Evolutionary conservation across 2,329 filamentous ascomycete species (phyloP), one percentile per base, ranked within the genome.

Genomic region (Sphaerulina populicola): DNA sequence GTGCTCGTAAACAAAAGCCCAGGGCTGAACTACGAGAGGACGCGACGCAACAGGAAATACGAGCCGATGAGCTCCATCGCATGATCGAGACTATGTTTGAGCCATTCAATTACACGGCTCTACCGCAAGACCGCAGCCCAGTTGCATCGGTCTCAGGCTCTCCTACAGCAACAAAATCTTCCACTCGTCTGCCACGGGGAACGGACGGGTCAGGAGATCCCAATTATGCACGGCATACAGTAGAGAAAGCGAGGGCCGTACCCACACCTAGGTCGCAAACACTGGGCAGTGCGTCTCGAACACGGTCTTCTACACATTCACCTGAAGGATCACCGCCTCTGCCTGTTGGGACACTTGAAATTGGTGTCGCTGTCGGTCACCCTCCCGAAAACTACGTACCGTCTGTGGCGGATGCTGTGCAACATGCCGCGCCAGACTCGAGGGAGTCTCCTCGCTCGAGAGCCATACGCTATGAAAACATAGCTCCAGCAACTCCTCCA

Each of bases 41-140:
- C 71, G 93, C 93, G 1, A 94, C 91, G 0, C 87, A 89, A 38
- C 91, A 94, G 68, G 91, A 98, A 68, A 94, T 96, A 50, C 80
- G 90, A 18, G 89, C 94, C 60, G 91, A 98, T 56, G 90, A 96
- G 68, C 77, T 97, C 18, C 93, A 97, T 68, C 83, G 83, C 57
- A 86, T 94, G 79, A 96, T 98, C 55, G 93, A 98, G 69, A 86
- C 81, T 4, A 85, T 95, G 63, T 98, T 97, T 66, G 83, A 86
- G 66, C 88, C 90, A 0, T 98, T 97, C 67, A 93, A 98, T 68
- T 98, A 98, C 69, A 96, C 90, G 0, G 72, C 83, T 2, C 82
- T 87, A 15, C 85, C 82, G 3, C 91, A 89, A 63, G 82, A 83
- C 78, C 88, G 75, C 44, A 59, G 51, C 38, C 62, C 62, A 3